phyloP scores from a whole-genome alignment of 2,329 filamentous ascomycete genomes.

The Fusarium azukiicola region DNA sequence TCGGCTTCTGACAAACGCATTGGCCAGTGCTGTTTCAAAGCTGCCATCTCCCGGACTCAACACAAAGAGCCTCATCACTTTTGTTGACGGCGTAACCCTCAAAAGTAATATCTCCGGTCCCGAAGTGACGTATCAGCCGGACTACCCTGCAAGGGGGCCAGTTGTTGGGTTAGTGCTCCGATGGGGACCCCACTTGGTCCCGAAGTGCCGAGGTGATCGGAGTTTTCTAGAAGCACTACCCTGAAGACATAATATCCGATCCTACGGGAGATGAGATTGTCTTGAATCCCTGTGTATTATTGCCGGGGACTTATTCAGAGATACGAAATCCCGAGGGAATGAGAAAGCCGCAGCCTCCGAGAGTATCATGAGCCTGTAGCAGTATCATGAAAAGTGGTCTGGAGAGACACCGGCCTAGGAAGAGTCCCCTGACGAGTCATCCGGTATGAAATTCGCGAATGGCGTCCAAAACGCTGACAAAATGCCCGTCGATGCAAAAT shows the following conservation, averaged over 20 bases:
- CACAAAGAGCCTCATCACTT: conserved; percentile 19
- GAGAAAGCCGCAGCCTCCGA: not conserved
- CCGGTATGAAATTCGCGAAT: conserved; percentile 12
- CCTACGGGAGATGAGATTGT: not conserved
- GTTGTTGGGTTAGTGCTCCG: conserved; percentile 1
- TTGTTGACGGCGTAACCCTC: conserved; percentile 5
- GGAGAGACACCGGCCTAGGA: not conserved
- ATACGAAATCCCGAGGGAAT: not conserved
- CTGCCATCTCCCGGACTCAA: not conserved
- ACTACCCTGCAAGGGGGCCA: not conserved
- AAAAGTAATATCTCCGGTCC: conserved; percentile 14
- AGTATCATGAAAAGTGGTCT: not conserved
- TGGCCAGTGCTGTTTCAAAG: not conserved
- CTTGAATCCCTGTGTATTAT: not conserved
- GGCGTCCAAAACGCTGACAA: conserved; percentile 16
- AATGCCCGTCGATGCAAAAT: not conserved
- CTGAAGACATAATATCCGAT: conserved; percentile 7
- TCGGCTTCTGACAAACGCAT: not conserved
- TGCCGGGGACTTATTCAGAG: not conserved
- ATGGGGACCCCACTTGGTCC: conserved; percentile 3
- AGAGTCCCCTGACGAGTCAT: conserved; percentile 8
- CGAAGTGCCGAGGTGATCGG: conserved; percentile 9
- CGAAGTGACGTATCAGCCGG: conserved; percentile 13
- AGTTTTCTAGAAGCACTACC: conserved; percentile 11
- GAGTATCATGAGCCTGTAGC: not conserved